Conservation (phyloP, 140 eudicot genomes). For the Artemisia princeps region DNA sequence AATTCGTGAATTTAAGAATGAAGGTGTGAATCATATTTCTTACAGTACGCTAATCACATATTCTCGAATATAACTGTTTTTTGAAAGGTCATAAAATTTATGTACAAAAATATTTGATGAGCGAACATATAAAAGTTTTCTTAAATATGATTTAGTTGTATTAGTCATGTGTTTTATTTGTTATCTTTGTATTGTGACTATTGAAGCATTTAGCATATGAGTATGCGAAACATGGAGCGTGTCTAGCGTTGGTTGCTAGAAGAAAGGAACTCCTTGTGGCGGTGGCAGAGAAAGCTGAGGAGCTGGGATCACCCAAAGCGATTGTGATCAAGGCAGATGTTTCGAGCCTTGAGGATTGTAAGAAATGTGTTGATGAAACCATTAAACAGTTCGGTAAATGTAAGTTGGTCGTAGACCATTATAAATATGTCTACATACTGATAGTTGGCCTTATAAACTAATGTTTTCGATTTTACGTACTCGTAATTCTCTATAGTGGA, state of each 20-base stretch:
- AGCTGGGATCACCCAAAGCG: constrained; percentile 41
- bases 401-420: constrained; percentile 20
- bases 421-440: too few species aligned
- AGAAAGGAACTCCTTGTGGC: constrained; percentile 29
- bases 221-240: constrained; percentile 44
- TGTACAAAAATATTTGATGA: too few species aligned
- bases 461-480: too few species aligned
- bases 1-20: too few species aligned
- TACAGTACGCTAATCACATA: too few species aligned
- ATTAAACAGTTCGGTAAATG: constrained; percentile 42
- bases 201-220: constrained; percentile 45
- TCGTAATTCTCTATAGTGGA: constrained; percentile 28
- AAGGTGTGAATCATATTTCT: too few species aligned
- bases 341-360: constrained; percentile 35
- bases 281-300: constrained; percentile 34
- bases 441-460: too few species aligned
- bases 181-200: neutral
- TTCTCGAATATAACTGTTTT: too few species aligned
- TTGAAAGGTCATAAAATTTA: too few species aligned
- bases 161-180: too few species aligned
- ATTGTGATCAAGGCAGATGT: constrained; percentile 38
- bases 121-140: too few species aligned
- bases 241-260: constrained; percentile 35
- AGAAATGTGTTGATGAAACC: constrained; percentile 35
- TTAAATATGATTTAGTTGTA: too few species aligned